Evolutionary conservation across 495 filamentous ascomycete species (phyloP), one percentile per base, ranked within the genome.

Genomic region (Penicillium lividum): DNA sequence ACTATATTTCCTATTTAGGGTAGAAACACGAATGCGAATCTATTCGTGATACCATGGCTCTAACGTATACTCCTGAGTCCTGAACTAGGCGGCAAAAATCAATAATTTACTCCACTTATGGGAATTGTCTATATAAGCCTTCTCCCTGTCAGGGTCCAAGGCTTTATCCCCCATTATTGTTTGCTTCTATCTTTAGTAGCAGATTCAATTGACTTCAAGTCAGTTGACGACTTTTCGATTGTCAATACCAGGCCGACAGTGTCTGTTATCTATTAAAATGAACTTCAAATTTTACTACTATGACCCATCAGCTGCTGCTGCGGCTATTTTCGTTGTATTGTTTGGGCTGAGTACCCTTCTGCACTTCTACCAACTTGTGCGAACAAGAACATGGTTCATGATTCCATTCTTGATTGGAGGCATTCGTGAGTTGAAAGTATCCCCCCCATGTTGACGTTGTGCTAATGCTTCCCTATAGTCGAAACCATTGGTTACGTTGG

Each of bases 401-500:
- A 75, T 84, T 18, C 74, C 79, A 4, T 84, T 87, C 61, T 56
- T 76, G 34, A 68, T 86, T 18, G 82, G 84, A 28, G 80, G 77
- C 16, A 57, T 77, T 29, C 71, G 82, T 86, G 70, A 59, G 82
- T 72, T 22, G 40, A 11, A 11, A 1, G 30, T 22, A 7, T 9
- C 7, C 16, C 16, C 7, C 15, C 4, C 18, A 0, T n/a, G 7
- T 22, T 22, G 22, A 22, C 22, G 22, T 22, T 22, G 22, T 22
- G 22, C 22, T 22, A 22, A 22, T 22, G 22, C 22, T 22, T 22
- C 22, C 22, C n/a, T 52, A 34, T 34, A 67, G 75, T 79, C 7
- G 77, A 80, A 59, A 67, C 68, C 0, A 61, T 79, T 7, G 79
- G 79, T 29, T 82, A 78, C 56, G 46, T 72, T 4, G 69, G 68